Evolutionary conservation across 2,329 filamentous ascomycete genomes (phyloP), one percentile per base, ranked within the genome.

Genomic region (Raffaelea arxii): DNA sequence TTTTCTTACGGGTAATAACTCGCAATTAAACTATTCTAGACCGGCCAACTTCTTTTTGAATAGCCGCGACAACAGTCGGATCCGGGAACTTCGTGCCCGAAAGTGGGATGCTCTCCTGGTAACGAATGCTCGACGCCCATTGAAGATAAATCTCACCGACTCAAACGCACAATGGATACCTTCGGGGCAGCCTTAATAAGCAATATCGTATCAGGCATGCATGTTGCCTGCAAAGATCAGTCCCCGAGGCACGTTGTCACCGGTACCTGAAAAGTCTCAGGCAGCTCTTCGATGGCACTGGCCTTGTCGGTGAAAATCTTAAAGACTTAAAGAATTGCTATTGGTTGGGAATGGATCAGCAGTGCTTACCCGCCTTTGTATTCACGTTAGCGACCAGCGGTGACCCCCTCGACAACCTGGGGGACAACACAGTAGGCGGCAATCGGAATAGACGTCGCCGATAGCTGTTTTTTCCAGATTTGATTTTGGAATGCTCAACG

Each of bases 1-100:
- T n/a, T n/a, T n/a, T n/a, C n/a, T n/a, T n/a, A n/a, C n/a, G n/a
- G n/a, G n/a, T n/a, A n/a, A n/a, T n/a, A n/a, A n/a, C n/a, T n/a
- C n/a, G n/a, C n/a, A n/a, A n/a, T n/a, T n/a, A n/a, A n/a, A 18
- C 11, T 11, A 16, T 37, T 32, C 19, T 21, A 46, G 36, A 10
- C 43, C 47, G 2, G 44, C 43, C 19, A 49, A 44, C 47, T 49
- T 49, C 41, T 44, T 27, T 23, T 44, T 44, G 27, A 46, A 41
- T 16, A 49, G 41, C 9, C 44, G 44, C 4, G 37, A 46, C 43
- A 4, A 46, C 27, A 11, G 36, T 30, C 9, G 44, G 47, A 11
- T 49, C 44, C 7, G 44, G 47, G 2, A n/a, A 44, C 11, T 40
- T 40, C 2, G 44, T 30, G 4, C 27, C 47, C 6, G 41, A 23